These are phyloP conservation scores for Datisca glomerata DNA, from an alignment of 306 rosid genomes.

Conservation along the genomic window DNA sequence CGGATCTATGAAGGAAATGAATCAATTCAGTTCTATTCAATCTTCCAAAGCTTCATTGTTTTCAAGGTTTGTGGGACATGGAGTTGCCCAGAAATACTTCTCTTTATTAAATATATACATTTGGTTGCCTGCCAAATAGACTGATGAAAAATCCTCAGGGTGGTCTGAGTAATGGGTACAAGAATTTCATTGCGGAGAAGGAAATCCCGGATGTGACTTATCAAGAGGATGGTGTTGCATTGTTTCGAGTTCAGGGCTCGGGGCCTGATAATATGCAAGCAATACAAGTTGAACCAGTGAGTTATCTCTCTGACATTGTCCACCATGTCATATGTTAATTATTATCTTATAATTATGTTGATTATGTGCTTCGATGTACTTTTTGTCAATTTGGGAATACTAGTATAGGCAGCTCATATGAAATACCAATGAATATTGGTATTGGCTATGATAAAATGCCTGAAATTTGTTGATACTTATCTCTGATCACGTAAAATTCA, in stretches of 20 bases:
- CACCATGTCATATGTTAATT: too few species aligned
- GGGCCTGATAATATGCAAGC: conserved; percentile 99
- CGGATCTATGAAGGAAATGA: conserved; percentile 84
- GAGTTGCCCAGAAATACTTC: background rate
- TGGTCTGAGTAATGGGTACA: conserved; percentile 88
- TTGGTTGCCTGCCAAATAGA: conserved; percentile 14
- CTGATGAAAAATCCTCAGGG: conserved; percentile 46
- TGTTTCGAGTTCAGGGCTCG: conserved; percentile 90
- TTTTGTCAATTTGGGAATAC: too few species aligned
- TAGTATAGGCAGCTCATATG: too few species aligned
- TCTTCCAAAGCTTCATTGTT: conserved; percentile 75
- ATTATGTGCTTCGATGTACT: too few species aligned
- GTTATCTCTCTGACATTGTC: too few species aligned
- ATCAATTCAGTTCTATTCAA: conserved; percentile 66
- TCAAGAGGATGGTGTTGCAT: conserved; percentile 63
- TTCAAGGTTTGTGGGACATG: conserved; percentile 58
- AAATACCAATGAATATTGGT: too few species aligned
- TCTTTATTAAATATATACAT: background rate
- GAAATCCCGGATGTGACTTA: conserved; percentile 78
- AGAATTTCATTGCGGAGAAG: conserved; percentile 45
- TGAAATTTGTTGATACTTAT: too few species aligned
- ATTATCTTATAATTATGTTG: too few species aligned
- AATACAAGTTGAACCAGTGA: conserved; percentile 80
- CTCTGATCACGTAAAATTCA: too few species aligned
- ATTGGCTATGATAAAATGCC: too few species aligned